Evolutionary conservation across 225 moss, liverwort and hornwort species (phyloP), one percentile per base, ranked within the genome.

Genomic region (Climacium dendroides): DNA sequence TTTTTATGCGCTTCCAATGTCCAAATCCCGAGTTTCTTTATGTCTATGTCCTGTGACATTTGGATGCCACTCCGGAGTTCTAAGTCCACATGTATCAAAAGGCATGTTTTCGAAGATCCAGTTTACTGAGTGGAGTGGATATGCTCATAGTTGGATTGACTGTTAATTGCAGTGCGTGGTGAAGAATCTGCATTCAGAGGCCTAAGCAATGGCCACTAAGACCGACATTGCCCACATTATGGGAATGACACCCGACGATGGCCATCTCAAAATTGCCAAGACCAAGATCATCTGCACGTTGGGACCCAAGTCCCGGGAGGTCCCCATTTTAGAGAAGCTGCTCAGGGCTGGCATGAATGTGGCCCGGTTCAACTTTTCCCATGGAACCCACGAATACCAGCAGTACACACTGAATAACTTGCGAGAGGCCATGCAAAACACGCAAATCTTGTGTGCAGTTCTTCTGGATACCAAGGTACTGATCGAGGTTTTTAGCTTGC

Each of bases 311-410:
- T 98, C 98, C 41, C 90, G 96, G 39, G 96, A 96, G 84, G 95
- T 96, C n/a, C 95, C 96, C 48, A 66, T 95, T 19, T 74, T 98
- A 30, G 96, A 98, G 94, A 96, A 96, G 90, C 95, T 98, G 90
- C 90, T 98, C 67, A 90, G 70, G 52, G 96, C 98, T 18, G 98
- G 98, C 59, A 98, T 98, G 98, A 96, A 96, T 60, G 98, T 98
- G 50, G 98, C 98, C 25, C 92, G 98, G 14, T 98, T 98, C 91
- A 98, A 98, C 91, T 98, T 98, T 53, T 98, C 98, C 35, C 98
- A 98, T 66, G 98, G 98, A 63, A 77, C 96, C 15, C 95, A 95
- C 88, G 98, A 96, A 23, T 98, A 98, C 86, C 98, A 98, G 66
- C 94, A 92, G 74, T 96, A 96, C 89, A 98, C 98, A 14, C 83